These are phyloP conservation scores for Pelargonium nanum DNA, from an alignment of 345 rosid genomes.

Conservation along the genomic window DNA sequence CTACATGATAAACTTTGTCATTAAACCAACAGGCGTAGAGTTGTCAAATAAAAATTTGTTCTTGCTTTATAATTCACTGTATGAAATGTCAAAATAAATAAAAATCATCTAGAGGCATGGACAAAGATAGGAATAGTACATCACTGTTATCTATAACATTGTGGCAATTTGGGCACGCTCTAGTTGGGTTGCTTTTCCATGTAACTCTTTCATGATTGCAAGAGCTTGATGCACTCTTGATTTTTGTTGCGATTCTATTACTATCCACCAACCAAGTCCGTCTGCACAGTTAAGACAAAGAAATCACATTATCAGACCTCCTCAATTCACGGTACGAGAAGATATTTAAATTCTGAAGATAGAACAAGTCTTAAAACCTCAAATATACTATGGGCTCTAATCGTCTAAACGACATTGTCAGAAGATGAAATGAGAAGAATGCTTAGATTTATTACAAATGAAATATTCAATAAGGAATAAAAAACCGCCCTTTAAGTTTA, in stretches of 20 bases:
- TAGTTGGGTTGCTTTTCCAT: conserved; percentile 79
- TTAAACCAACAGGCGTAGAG: too few relatives aligned
- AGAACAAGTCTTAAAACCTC: background rate
- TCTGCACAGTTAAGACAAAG: conserved; percentile 28
- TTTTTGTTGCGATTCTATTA: conserved; percentile 71
- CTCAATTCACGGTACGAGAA: background rate
- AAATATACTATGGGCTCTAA: background rate
- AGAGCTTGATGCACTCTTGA: conserved; percentile 59
- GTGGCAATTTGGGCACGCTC: conserved; percentile 72
- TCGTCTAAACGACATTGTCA: background rate
- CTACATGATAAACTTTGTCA: too few relatives aligned
- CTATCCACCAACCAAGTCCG: conserved; percentile 81
- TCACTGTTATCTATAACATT: conserved; percentile 77
- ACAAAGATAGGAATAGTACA: conserved; percentile 29
- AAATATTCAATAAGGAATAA: too few relatives aligned
- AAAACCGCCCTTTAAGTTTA: too few relatives aligned
- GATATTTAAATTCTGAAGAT: background rate
- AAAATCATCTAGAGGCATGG: background rate
- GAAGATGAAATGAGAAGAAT: background rate
- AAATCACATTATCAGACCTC: background rate
- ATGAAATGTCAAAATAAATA: too few relatives aligned
- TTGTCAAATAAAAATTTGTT: too few relatives aligned
- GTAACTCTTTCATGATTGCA: conserved; percentile 34
- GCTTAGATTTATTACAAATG: too few relatives aligned
- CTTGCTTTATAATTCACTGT: too few relatives aligned